These are phyloP conservation scores for Coemansia furcata DNA, from an alignment of 192 early-diverging fungal species.

Conservation along the genomic window DNA sequence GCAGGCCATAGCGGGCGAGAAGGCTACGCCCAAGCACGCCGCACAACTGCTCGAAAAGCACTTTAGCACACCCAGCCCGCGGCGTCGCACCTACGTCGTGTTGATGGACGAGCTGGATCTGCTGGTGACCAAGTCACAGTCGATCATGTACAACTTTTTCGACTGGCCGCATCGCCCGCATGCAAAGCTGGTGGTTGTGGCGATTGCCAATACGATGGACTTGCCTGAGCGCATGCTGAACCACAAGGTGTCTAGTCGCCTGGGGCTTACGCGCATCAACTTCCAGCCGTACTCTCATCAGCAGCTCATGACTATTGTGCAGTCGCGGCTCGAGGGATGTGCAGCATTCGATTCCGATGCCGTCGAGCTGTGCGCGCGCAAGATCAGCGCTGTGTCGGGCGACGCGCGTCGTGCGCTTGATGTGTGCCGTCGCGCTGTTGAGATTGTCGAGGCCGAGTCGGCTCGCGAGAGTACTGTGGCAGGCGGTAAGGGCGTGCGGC, in stretches of 20 bases:
- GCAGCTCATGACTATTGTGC: slow-evolving; percentile 84
- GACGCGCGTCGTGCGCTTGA: slow-evolving; percentile 95
- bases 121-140: slow-evolving; percentile 86
- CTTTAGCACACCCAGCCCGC: slow-evolving; percentile 58
- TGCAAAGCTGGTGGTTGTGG: slow-evolving; percentile 87
- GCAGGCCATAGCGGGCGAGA: slow-evolving; percentile 59
- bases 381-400: slow-evolving; percentile 93
- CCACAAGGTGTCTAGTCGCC: slow-evolving; percentile 85
- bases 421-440: slow-evolving; percentile 81
- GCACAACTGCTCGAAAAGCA: slow-evolving; percentile 69
- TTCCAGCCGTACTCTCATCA: slow-evolving; percentile 89
- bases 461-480: not conserved
- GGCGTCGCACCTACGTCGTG: slow-evolving; percentile 59
- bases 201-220: slow-evolving; percentile 99
- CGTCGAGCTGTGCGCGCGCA: slow-evolving; percentile 90
- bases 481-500: not conserved
- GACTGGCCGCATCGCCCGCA: slow-evolving; percentile 89
- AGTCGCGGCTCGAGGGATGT: slow-evolving; percentile 73
- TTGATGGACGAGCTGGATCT: slow-evolving; percentile 97
- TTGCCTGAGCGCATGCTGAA: slow-evolving; percentile 88
- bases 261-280: slow-evolving; percentile 87
- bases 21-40: slow-evolving; percentile 73
- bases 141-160: slow-evolving; percentile 98
- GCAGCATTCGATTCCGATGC: slow-evolving; percentile 77
- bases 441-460: slow-evolving; percentile 60